Base-by-base conservation (phyloP, 371 early-diverging fungal species). In the Massospora cicadina region DNA sequence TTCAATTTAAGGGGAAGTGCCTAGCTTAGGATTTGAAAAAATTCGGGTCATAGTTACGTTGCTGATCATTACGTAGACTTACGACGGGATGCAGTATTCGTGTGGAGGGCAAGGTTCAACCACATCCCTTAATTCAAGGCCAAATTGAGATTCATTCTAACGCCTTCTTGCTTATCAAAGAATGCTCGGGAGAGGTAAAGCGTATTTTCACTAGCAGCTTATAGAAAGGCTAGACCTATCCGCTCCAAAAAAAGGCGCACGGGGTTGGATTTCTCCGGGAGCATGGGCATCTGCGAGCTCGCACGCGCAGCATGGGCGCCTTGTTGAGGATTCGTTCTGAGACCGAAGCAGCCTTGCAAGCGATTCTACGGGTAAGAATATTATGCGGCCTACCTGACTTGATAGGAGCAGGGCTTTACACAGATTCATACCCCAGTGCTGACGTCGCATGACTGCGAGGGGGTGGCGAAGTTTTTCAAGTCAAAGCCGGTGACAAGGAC, bases 361-460 rank as follows among this genome's bases (percentile, higher is more conserved):
- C 75, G 57, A 90, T 85, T 66, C 89, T 93, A 65, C 74, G 79
- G 72, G 85, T 82, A 74, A 55, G 65, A 30, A 28, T 27, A 24
- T 1, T 59, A 24, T 13, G 17, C 57, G 24, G 31, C 23, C 64
- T 28, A 12, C 27, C 17, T 26, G 58, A 54, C 12, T 63, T 54
- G 17, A 24, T 68, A 80, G 76, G 71, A 76, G 0, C 76, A 87
- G 70, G 84, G 88, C 58, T 93, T 90, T 67, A 68, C 83, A 1
- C 81, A 87, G 56, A 75, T 91, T 43, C 83, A 91, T 62, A 91
- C 94, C 3, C 95, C 95, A 0, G 74, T 90, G 0, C 60, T 93
- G 67, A 93, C 93, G 0, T 77, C 87, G 12, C 79, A 84, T 67
- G 94, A 94, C 68, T 95, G 94, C 74, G 95, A 95, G 69, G 95